phyloP scores from a whole-genome alignment of 164 flowering plant genomes.

The Akebia trifoliata region DNA sequence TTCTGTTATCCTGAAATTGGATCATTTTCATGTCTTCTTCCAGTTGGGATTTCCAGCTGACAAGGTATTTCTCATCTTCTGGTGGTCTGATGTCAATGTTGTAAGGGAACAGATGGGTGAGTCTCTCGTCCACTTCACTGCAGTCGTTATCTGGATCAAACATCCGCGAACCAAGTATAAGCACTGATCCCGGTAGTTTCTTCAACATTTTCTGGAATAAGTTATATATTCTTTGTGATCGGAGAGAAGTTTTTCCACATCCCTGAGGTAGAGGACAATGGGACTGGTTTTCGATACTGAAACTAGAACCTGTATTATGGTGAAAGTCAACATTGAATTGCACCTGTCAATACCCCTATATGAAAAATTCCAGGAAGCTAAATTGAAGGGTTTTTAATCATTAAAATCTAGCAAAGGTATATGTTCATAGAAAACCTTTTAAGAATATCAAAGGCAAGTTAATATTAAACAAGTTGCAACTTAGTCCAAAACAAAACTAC shows the following conservation, averaged over 20 bases:
- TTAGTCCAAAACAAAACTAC: slow-evolving; percentile 26
- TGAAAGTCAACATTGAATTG: slow-evolving; percentile 5
- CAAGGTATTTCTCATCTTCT: slow-evolving; percentile 64
- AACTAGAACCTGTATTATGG: slow-evolving; percentile 56
- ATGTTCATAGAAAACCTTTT: background rate
- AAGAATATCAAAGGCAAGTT: background rate
- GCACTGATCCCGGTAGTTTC: slow-evolving; percentile 69
- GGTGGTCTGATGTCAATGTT: slow-evolving; percentile 85
- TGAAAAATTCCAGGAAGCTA: background rate
- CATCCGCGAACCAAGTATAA: slow-evolving; percentile 81
- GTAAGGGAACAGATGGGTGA: slow-evolving; percentile 67
- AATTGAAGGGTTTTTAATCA: background rate
- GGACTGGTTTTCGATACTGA: slow-evolving; percentile 61
- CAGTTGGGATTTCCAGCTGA: slow-evolving; percentile 80
- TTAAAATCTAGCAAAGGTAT: background rate
- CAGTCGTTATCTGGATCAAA: slow-evolving; percentile 35
- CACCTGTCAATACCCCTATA: background rate
- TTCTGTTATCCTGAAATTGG: slow-evolving; percentile 68
- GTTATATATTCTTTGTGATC: slow-evolving; percentile 57
- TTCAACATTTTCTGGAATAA: slow-evolving; percentile 78
- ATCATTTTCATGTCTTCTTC: slow-evolving; percentile 93
- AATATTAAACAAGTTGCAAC: background rate
- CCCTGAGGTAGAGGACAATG: slow-evolving; percentile 75
- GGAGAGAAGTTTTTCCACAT: slow-evolving; percentile 63
- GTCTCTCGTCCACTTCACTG: slow-evolving; percentile 61